Evolutionary conservation across 306 rosid species (phyloP).

Genomic region (Acacia confusa): DNA sequence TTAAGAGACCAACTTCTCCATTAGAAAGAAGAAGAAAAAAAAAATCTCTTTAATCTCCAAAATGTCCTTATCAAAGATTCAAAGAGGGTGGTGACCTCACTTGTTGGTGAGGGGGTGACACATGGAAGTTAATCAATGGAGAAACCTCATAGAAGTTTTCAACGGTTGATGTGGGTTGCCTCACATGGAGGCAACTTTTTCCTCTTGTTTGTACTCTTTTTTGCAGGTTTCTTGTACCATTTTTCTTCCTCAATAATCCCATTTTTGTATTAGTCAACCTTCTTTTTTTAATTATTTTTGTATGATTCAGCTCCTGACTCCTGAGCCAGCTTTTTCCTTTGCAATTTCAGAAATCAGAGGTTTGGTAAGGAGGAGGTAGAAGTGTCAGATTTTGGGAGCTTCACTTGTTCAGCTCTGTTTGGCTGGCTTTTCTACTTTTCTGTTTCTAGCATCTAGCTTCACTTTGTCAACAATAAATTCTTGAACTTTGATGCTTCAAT

Average conservation of each 20-base stretch:
- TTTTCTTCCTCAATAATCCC: constrained; percentile 32
- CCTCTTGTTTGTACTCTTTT: constrained; percentile 9
- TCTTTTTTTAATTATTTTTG: neutral
- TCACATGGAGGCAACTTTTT: constrained; percentile 52
- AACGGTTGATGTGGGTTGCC: constrained; percentile 48
- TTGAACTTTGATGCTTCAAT: constrained; percentile 20
- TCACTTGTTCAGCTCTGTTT: neutral
- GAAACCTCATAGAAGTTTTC: constrained; percentile 31
- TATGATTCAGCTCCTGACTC: constrained; percentile 31
- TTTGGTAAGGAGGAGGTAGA: constrained; percentile 30
- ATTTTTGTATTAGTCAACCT: constrained; percentile 21
- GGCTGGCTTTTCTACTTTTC: neutral
- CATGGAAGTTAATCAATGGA: constrained; percentile 44
- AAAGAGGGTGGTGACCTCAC: constrained; percentile 18
- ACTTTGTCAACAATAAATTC: neutral
- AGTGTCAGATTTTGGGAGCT: constrained; percentile 23
- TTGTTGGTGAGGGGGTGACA: constrained; percentile 26
- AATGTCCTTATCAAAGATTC: constrained; percentile 25
- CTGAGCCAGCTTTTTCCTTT: constrained; percentile 28
- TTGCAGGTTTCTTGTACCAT: neutral
- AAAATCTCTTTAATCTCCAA: neutral
- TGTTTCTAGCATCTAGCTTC: constrained; percentile 25
- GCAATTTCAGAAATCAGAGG: constrained; percentile 38
- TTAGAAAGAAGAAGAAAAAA: neutral
- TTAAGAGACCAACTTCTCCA: neutral